These are phyloP conservation scores for Nannizziopsis barbatae DNA, from an alignment of 2,329 filamentous ascomycete genomes.

Conservation along the genomic window DNA sequence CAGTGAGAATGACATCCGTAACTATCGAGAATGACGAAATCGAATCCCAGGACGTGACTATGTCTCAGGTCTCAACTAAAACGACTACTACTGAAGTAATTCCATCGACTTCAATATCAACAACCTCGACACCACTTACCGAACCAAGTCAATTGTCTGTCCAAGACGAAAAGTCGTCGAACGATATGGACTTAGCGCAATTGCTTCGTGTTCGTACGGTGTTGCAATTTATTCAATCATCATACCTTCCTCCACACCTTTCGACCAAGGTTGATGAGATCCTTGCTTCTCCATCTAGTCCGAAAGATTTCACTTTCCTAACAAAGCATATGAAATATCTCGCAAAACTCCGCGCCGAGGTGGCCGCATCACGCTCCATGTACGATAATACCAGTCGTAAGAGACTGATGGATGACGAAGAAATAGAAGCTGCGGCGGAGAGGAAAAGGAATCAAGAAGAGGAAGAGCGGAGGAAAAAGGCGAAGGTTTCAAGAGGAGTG, in stretches of 20 bases:
- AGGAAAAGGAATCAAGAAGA: slow-evolving; percentile 82
- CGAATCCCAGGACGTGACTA: slow-evolving; percentile 19
- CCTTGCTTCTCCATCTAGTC: slow-evolving; percentile 28
- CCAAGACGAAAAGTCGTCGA: slow-evolving; percentile 25
- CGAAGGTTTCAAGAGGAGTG: slow-evolving; percentile 60
- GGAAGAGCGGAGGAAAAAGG: slow-evolving; percentile 76
- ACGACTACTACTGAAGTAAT: slow-evolving; percentile 25
- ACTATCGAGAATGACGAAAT: slow-evolving; percentile 21
- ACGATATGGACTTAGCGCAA: slow-evolving; percentile 20
- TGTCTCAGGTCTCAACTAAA: slow-evolving; percentile 25
- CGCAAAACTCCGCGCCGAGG: slow-evolving; percentile 57
- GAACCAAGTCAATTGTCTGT: slow-evolving; percentile 22
- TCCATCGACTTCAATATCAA: slow-evolving; percentile 16
- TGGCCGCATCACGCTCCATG: slow-evolving; percentile 53
- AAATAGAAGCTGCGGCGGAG: slow-evolving; percentile 45
- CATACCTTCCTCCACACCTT: slow-evolving; percentile 36
- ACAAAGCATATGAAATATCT: slow-evolving; percentile 58
- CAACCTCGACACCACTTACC: slow-evolving; percentile 3
- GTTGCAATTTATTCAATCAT: slow-evolving; percentile 40
- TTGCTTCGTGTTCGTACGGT: slow-evolving; percentile 42
- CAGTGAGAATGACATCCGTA: slow-evolving; percentile 18
- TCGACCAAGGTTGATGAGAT: slow-evolving; percentile 29
- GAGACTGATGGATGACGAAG: slow-evolving; percentile 32
- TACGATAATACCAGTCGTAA: slow-evolving; percentile 37
- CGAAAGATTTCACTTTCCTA: slow-evolving; percentile 58